These are phyloP conservation scores for rapeseed (Brassica napus) DNA, from an alignment of 345 rosid genomes.

Conservation along the genomic window DNA sequence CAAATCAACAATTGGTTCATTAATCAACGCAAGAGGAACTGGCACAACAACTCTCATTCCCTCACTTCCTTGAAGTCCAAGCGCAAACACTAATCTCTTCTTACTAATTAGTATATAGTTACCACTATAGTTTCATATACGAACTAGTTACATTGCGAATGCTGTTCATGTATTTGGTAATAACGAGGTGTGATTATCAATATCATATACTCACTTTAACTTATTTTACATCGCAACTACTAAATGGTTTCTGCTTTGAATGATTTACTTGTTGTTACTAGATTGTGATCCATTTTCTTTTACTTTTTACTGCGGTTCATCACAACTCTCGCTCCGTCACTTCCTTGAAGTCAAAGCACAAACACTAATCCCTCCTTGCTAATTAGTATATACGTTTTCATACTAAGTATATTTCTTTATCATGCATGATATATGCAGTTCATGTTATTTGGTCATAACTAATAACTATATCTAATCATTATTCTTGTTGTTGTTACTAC, in stretches of 20 bases:
- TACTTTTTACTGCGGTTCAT: too few species aligned
- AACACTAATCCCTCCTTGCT: slow-evolving; percentile 37
- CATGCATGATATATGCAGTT: neutral
- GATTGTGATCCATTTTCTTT: too few species aligned
- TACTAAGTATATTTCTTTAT: slow-evolving; percentile 26
- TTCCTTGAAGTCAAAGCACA: slow-evolving; percentile 93
- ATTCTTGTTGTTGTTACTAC: too few species aligned
- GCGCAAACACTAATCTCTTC: slow-evolving; percentile 58
- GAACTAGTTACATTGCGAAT: slow-evolving; percentile 22
- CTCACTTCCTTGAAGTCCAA: slow-evolving; percentile 91
- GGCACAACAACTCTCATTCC: slow-evolving; percentile 95
- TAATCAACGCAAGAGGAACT: slow-evolving; percentile 94
- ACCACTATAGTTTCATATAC: neutral
- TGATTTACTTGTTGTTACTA: too few species aligned
- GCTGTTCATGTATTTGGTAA: too few species aligned
- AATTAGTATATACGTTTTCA: slow-evolving; percentile 15
- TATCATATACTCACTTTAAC: too few species aligned
- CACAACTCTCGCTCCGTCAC: slow-evolving; percentile 89
- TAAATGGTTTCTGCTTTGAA: too few species aligned
- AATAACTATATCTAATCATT: too few species aligned
- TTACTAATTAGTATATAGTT: slow-evolving; percentile 5
- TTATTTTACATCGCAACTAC: too few species aligned
- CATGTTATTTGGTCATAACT: too few species aligned
- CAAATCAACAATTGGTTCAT: slow-evolving; percentile 99
- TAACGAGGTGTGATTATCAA: too few species aligned